Base-by-base conservation (phyloP, 2,329 filamentous ascomycete species). In the Xylaria sp. region DNA sequence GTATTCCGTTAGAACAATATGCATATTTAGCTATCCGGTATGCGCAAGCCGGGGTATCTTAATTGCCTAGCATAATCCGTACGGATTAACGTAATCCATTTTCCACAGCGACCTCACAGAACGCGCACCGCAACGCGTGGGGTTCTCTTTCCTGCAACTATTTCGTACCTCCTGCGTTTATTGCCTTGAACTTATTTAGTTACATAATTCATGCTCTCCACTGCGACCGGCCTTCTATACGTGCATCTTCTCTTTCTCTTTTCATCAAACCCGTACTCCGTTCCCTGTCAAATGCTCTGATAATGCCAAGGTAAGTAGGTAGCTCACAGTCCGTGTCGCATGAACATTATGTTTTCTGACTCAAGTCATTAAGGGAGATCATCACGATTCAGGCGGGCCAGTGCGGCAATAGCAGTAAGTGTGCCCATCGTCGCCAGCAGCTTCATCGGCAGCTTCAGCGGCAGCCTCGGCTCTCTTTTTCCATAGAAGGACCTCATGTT, bases 321-420 rank as follows among this genome's bases (percentile, higher is more conserved):
- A 30, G 34, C 23, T 19, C 23, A 3, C 47, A 46, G 11, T 37
- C 39, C 18, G 11, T n/a, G 50, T 53, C 11, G 16, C 46, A 52
- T 42, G 30, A 11, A 52, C 35, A 30, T 13, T 35, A 30, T 30
- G 23, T 3, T 51, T 42, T 16, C 53, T 61, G 57, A 63, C 61
- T 48, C 23, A 11, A 44, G 4, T 23, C 42, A 13, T 58, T 1
- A 69, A 97, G 94, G 78, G 94, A 99, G 84, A 99, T 99, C 71
- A 99, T 99, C 77, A 99, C 95, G 64, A 89, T 99, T 70, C 94
- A 99, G 79, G 93, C 95, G 66, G 94, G 94, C 83, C 94, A 97
- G 78, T 97, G 94, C 83, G 94, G 93, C 84, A 97, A 97, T 80
- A 97, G 92, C 85, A 93, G 92, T 96, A 74, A 81, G 90, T 89